Evolutionary conservation across 2,329 filamentous ascomycete species (phyloP).

Genomic region (Aspergillus alliaceus): DNA sequence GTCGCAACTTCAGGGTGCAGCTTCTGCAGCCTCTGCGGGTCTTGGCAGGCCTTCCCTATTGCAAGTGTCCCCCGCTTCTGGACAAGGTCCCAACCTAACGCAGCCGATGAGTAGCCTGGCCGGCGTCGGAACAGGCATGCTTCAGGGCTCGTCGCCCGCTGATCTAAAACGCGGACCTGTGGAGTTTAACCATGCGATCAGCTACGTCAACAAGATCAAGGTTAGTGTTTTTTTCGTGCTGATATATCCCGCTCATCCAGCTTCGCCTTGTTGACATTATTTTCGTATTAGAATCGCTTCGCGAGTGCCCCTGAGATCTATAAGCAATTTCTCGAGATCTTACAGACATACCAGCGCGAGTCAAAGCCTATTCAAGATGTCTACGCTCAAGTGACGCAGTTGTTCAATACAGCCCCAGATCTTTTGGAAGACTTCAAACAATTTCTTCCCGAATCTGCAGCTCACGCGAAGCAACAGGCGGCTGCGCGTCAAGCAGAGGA

Average conservation of each 20-base stretch:
- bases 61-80: constrained; percentile 46
- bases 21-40: constrained; percentile 57
- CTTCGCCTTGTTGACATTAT: background rate
- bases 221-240: constrained; percentile 50
- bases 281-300: constrained; percentile 75
- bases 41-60: constrained; percentile 50
- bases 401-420: constrained; percentile 92
- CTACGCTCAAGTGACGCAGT: constrained; percentile 90
- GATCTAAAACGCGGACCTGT: constrained; percentile 82
- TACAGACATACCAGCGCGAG: constrained; percentile 97
- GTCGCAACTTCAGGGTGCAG: constrained; percentile 65
- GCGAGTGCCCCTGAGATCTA: constrained; percentile 97
- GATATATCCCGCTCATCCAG: background rate
- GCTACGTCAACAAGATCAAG: constrained; percentile 99
- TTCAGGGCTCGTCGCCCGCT: constrained; percentile 48
- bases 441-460: constrained; percentile 88
- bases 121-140: constrained; percentile 60
- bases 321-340: constrained; percentile 96
- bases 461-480: constrained; percentile 63
- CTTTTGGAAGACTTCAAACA: constrained; percentile 98
- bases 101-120: constrained; percentile 62
- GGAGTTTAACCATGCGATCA: constrained; percentile 98
- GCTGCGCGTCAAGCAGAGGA: constrained; percentile 66
- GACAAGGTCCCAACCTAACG: constrained; percentile 46
- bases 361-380: constrained; percentile 98